Conservation (phyloP, 2,329 filamentous ascomycete genomes). For the Dothidotthia symphoricarpi region DNA sequence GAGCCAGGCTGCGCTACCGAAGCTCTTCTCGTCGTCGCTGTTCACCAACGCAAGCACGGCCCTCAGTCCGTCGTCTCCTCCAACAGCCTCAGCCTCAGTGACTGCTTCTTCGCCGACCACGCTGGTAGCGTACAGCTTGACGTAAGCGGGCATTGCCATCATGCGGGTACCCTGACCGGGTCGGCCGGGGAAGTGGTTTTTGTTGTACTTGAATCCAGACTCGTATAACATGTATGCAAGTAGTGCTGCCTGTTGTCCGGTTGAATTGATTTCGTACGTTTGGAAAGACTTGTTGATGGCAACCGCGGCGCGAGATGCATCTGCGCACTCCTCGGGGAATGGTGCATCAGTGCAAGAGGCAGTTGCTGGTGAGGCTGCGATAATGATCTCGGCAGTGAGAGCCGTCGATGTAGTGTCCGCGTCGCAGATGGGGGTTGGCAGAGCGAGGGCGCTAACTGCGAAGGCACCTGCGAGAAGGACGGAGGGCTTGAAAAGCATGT, state of each 20-base stretch:
- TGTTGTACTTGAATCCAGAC: conserved; percentile 68
- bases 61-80: conserved; percentile 35
- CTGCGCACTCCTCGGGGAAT: conserved; percentile 57
- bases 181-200: conserved; percentile 60
- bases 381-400: conserved; percentile 41
- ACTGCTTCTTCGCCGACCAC: conserved; percentile 39
- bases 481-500: conserved; percentile 27
- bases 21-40: conserved; percentile 48
- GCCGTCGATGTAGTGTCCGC: conserved; percentile 2
- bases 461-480: conserved; percentile 24
- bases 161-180: conserved; percentile 71
- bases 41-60: conserved; percentile 54
- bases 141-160: conserved; percentile 61
- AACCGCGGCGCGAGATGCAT: conserved; percentile 59
- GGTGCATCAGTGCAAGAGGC: conserved; percentile 51
- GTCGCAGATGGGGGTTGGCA: conserved; percentile 16
- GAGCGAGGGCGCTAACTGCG: conserved; percentile 41
- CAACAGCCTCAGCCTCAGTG: conserved; percentile 32
- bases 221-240: conserved; percentile 72
- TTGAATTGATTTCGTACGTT: conserved; percentile 55
- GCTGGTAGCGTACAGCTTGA: conserved; percentile 55
- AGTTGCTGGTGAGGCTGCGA: conserved; percentile 58
- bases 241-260: conserved; percentile 66
- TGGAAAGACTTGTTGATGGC: conserved; percentile 58
- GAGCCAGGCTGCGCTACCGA: conserved; percentile 63